Evolutionary conservation across 2,329 filamentous ascomycete genomes (phyloP), one percentile per base, ranked within the genome.

Genomic region (Rhynchosporium graminicola): DNA sequence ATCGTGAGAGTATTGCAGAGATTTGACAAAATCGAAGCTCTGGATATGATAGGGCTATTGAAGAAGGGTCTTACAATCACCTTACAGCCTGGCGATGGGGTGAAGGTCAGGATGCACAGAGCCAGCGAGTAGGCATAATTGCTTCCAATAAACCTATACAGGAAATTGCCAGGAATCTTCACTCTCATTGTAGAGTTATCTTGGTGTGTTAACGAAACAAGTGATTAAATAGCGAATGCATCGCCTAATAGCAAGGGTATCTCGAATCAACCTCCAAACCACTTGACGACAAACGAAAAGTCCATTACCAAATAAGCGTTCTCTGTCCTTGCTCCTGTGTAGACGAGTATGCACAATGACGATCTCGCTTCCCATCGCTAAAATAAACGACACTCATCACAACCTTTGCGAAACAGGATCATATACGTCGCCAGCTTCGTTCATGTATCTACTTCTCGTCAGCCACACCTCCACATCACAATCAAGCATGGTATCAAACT

Each of bases 1-100:
- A 48, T 74, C n/a, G 71, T 70, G 0, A 67, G 68, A 13, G 56
- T 76, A 7, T 36, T 75, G 10, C 74, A 76, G 63, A 65, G 63
- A 45, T 76, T 72, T 38, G 69, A 71, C 60, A 65, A 42, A 40
- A 69, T 72, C 12, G 68, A 70, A 54, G 62, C 59, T 1, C 7
- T 66, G 10, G 68, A 70, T 42, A 61, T 63, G 57, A 56, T 43
- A 6, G 51, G 26, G 2, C 58, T 62, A 4, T 15, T 69, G 10
- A 61, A 62, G 50, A 71, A 71, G 61, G 62, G 47, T 13, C 20
- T 72, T 5, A 58, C 59, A 5, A 63, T 71, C 48, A 65, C 59
- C 1, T 15, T 72, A 46, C 26, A 56, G 0, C 70, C 69, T 26
- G 65, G 45, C 3, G 66, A 70, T 62, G 67, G 66, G 3, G 68